A percentile compares a stretch with the other conserved stretches of the same genome.
These are phyloP conservation scores for Alternaria tenuissima DNA, from an alignment of 2,329 filamentous ascomycete species.

Conservation along the genomic window DNA sequence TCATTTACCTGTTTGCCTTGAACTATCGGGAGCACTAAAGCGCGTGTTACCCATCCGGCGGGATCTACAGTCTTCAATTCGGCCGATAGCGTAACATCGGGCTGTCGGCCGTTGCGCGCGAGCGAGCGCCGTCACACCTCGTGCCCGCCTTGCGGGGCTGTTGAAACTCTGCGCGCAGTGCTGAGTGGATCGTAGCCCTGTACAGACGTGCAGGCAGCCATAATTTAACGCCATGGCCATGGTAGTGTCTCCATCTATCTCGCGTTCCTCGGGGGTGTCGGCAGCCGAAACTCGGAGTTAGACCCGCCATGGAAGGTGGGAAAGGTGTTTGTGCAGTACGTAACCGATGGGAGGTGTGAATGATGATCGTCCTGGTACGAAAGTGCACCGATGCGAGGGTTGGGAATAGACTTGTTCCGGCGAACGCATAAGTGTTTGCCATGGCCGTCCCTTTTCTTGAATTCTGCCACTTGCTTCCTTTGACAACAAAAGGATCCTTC, in stretches of 20 bases:
- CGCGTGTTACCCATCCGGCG: not conserved
- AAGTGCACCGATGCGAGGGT: not conserved
- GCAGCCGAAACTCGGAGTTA: not conserved
- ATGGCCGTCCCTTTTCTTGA: not conserved
- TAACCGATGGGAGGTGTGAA: not conserved
- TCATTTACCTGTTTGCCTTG: not conserved
- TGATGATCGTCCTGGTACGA: not conserved
- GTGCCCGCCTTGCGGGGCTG: not conserved
- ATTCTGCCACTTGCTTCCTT: not conserved
- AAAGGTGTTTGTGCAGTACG: not conserved
- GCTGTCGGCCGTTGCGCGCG: constrained; percentile 5
- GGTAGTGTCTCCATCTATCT: not conserved
- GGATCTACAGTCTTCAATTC: not conserved
- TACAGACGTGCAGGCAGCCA: not conserved
- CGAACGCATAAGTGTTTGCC: not conserved
- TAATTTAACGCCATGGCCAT: not conserved
- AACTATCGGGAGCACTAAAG: not conserved
- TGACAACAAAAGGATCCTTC: not conserved
- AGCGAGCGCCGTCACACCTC: not conserved
- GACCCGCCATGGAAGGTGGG: not conserved
- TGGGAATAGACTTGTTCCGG: not conserved
- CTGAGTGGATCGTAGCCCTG: constrained; percentile 1
- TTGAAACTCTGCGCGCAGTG: not conserved
- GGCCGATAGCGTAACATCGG: constrained; percentile 2
- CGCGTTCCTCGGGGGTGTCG: not conserved